Evolutionary conservation across 2,329 filamentous ascomycete genomes (phyloP).

Genomic region (Myriosclerotinia curreyana): DNA sequence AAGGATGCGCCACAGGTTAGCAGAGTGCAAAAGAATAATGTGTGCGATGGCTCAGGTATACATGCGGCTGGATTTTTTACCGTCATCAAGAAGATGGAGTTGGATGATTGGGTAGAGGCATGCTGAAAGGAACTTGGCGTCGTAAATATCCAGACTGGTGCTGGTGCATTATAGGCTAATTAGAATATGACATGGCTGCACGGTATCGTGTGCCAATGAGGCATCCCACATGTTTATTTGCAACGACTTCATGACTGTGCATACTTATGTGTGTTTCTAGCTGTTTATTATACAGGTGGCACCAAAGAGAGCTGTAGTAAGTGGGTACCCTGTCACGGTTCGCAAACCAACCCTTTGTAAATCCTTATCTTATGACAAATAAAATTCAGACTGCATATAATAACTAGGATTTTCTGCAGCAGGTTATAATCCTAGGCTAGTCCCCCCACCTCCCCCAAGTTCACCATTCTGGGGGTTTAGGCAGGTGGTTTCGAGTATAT

Average conservation of each 20-base stretch:
- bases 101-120: constrained; percentile 27
- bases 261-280: background rate
- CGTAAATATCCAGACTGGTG: background rate
- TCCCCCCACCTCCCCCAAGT: too few species aligned
- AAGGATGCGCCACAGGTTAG: constrained; percentile 33
- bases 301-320: background rate
- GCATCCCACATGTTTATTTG: background rate
- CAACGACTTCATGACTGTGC: background rate
- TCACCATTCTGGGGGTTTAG: too few species aligned
- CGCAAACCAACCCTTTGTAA: background rate
- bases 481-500: too few species aligned
- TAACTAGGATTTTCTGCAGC: background rate
- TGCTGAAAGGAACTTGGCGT: constrained; percentile 6
- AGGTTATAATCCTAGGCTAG: too few species aligned
- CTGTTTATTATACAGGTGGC: background rate
- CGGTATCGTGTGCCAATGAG: constrained; percentile 17
- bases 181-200: constrained; percentile 15
- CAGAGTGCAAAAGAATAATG: background rate
- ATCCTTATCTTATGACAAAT: constrained; percentile 13
- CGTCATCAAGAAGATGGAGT: constrained; percentile 24
- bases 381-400: background rate
- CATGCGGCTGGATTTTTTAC: constrained; percentile 23
- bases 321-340: background rate
- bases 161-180: background rate
- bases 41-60: constrained; percentile 19